A percentile compares a stretch with the other conserved stretches of the same genome.
These are phyloP conservation scores for Penicillium sp. DNA, from an alignment of 2,329 filamentous ascomycete genomes.

Conservation along the genomic window DNA sequence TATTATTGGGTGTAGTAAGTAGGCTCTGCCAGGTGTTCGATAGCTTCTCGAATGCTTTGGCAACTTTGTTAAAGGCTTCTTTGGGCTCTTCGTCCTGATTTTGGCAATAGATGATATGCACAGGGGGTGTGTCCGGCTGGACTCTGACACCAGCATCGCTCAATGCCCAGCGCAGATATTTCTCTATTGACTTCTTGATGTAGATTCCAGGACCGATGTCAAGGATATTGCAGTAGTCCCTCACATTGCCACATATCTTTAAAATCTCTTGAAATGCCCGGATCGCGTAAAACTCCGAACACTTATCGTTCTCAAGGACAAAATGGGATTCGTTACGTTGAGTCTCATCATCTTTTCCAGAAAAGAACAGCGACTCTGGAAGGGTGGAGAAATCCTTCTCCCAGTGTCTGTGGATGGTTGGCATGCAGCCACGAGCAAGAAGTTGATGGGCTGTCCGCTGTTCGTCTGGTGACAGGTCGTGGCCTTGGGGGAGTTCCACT, in stretches of 20 bases:
- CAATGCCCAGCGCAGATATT: constrained; percentile 56
- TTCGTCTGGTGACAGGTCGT: constrained; percentile 53
- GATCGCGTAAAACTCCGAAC: constrained; percentile 51
- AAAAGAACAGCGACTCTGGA: constrained; percentile 54
- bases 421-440: constrained; percentile 58
- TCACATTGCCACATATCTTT: constrained; percentile 51
- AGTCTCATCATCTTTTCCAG: constrained; percentile 1
- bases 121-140: constrained; percentile 38
- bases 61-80: constrained; percentile 44
- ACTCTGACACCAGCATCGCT: constrained; percentile 48
- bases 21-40: constrained; percentile 43
- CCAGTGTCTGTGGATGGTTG: constrained; percentile 55
- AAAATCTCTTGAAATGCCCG: constrained; percentile 53
- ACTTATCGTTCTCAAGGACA: constrained; percentile 47
- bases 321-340: constrained; percentile 39
- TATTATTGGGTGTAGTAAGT: constrained; percentile 17
- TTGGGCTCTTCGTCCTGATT: constrained; percentile 41
- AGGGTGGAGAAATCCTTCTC: constrained; percentile 55
- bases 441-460: constrained; percentile 52
- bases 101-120: constrained; percentile 49
- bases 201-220: constrained; percentile 36
- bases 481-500: constrained; percentile 41
- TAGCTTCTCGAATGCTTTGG: constrained; percentile 45
- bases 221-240: constrained; percentile 48
- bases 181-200: constrained; percentile 44